phyloP scores from a whole-genome alignment of 1,139 yeast species.

The Taphrina pruni region DNA sequence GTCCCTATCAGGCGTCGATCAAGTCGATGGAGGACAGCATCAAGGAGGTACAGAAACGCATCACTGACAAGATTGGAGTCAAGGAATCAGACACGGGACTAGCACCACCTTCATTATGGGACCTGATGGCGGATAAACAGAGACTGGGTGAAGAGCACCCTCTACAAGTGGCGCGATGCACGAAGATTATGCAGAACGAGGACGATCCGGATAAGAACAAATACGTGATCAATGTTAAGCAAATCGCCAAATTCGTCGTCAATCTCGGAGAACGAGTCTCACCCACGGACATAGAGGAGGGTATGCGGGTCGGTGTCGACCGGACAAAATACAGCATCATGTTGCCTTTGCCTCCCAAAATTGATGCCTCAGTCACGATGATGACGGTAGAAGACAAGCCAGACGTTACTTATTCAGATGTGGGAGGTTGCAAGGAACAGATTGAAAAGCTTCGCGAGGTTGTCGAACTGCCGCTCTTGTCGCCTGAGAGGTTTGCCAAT shows the following conservation, averaged over 20 bases:
- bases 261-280: slow-evolving; percentile 95
- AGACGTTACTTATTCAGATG: slow-evolving; percentile 79
- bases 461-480: slow-evolving; percentile 89
- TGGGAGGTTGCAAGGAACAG: slow-evolving; percentile 98
- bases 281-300: slow-evolving; percentile 98
- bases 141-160: slow-evolving; percentile 94
- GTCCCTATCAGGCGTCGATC: slow-evolving; percentile 85
- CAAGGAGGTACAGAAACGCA: slow-evolving; percentile 78
- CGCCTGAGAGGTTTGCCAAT: slow-evolving; percentile 95
- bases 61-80: slow-evolving; percentile 86
- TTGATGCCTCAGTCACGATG: slow-evolving; percentile 99
- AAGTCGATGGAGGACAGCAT: slow-evolving; percentile 85
- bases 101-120: slow-evolving; percentile 97
- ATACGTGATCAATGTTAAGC: slow-evolving; percentile 95
- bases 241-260: slow-evolving; percentile 93
- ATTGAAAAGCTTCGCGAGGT: slow-evolving; percentile 96
- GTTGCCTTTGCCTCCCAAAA: slow-evolving; percentile 94
- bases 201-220: slow-evolving; percentile 77
- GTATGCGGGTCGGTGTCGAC: slow-evolving; percentile 99
- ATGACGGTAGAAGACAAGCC: slow-evolving; percentile 99
- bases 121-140: slow-evolving; percentile 93
- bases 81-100: slow-evolving; percentile 91
- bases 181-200: slow-evolving; percentile 80
- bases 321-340: slow-evolving; percentile 95
- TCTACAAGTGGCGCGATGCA: slow-evolving; percentile 96